Evolutionary conservation across 2,329 filamentous ascomycete species (phyloP).

Genomic region (Achaetomium macrosporum): DNA sequence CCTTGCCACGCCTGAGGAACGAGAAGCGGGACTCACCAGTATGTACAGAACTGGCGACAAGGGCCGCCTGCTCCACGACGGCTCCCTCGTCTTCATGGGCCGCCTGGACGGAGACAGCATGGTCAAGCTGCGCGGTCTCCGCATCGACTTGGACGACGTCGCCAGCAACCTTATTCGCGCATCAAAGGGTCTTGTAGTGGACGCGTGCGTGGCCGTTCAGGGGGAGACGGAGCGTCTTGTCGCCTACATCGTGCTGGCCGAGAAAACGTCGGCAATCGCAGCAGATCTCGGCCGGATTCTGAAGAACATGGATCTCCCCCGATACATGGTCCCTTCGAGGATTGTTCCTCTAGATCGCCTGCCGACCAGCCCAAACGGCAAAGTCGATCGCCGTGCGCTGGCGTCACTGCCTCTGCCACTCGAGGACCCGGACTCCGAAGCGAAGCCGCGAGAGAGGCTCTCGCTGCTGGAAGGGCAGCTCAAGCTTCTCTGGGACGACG

Average conservation of each 20-base stretch:
- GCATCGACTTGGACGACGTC: neutral
- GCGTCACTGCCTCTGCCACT: neutral
- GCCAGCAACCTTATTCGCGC: neutral
- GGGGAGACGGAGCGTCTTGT: neutral
- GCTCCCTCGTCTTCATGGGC: slow-evolving; percentile 7
- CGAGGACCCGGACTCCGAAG: neutral
- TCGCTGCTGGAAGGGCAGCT: neutral
- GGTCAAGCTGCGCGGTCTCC: slow-evolving; percentile 8
- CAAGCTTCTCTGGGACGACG: neutral
- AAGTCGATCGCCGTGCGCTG: neutral
- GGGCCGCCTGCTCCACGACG: neutral
- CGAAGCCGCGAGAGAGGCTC: neutral
- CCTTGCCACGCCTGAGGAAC: neutral
- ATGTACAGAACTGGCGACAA: slow-evolving; percentile 9
- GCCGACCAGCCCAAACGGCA: neutral
- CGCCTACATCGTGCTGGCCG: neutral
- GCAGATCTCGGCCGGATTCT: neutral
- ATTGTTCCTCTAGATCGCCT: neutral
- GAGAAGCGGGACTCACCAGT: neutral
- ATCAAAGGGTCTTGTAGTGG: neutral
- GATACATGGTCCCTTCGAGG: slow-evolving; percentile 1
- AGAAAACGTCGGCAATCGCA: neutral
- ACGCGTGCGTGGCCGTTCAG: neutral
- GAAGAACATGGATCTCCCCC: neutral
- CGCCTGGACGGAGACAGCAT: slow-evolving; percentile 1